Percentiles rank a stretch among this genome's conserved stretches.
Evolutionary conservation across 169 alveolate species (phyloP).

Genomic region (Cyclospora cayetanensis): DNA sequence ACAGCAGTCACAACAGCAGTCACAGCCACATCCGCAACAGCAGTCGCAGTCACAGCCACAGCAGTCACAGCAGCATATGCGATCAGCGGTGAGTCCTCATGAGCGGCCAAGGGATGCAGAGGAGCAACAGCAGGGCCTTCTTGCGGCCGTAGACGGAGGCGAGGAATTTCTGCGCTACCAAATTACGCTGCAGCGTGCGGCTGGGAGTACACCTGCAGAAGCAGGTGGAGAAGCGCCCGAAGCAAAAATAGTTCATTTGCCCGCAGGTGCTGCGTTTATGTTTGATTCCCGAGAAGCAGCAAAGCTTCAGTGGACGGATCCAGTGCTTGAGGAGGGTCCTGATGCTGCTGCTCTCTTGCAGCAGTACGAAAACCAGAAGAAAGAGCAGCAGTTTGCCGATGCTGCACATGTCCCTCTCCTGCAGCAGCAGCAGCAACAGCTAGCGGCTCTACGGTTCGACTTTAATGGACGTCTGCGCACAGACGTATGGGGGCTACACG

Average conservation of each 20-base stretch:
- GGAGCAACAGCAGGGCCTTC: not conserved
- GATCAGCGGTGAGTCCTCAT: no score
- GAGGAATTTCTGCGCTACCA: not conserved
- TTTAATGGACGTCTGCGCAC: conserved; percentile 49
- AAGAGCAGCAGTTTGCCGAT: conserved; percentile 53
- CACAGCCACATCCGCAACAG: not conserved
- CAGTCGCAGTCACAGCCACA: not conserved
- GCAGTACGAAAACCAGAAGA: not conserved
- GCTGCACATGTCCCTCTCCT: not conserved
- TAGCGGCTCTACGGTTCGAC: conserved; percentile 28
- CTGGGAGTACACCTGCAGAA: not conserved
- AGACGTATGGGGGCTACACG: conserved; percentile 28
- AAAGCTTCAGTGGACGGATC: conserved; percentile 46
- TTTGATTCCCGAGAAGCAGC: conserved; percentile 48
- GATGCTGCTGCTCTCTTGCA: conserved; percentile 7
- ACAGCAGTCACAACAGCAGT: not conserved
- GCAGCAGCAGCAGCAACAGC: conserved; percentile 43
- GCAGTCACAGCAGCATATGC: conserved; percentile 13
- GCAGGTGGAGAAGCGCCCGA: not conserved
- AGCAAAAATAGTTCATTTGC: not conserved
- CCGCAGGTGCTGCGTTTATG: not conserved
- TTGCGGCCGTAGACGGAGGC: not conserved
- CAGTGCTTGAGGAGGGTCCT: conserved; percentile 16
- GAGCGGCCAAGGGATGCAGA: conserved; percentile 25
- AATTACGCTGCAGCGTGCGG: conserved; percentile 49